Percentiles rank a stretch among this genome's conserved stretches.
Evolutionary conservation across 2,329 filamentous ascomycete genomes (phyloP).

Genomic region (Trichoderma endophyticum): DNA sequence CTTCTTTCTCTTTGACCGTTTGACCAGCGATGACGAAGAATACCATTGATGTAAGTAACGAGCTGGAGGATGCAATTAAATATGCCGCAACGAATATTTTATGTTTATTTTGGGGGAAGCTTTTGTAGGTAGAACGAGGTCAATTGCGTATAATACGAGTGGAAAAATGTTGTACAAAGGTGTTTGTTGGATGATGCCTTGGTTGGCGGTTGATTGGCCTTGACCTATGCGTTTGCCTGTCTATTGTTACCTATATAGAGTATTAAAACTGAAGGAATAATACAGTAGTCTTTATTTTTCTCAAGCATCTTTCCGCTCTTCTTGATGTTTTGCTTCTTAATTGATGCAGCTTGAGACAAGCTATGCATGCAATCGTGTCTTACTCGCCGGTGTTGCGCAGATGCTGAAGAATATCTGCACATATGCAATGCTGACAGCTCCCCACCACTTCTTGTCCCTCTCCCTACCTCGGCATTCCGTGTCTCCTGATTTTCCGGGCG

Average conservation of each 20-base stretch:
- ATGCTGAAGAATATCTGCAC: not conserved
- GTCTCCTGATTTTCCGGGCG: not conserved
- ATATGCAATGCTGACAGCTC: not conserved
- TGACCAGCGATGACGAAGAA: constrained; percentile 14
- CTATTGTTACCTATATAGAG: not conserved
- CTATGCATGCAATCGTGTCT: not conserved
- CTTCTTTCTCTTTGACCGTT: not conserved
- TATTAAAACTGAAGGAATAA: not conserved
- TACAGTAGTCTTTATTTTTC: not conserved
- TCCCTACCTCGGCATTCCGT: not conserved
- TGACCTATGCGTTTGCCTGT: not conserved
- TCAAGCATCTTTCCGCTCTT: not conserved
- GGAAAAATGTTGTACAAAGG: not conserved
- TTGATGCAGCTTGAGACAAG: not conserved
- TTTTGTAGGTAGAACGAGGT: constrained; percentile 7
- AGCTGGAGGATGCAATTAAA: constrained; percentile 1
- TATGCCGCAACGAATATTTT: constrained; percentile 12
- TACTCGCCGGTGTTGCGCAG: not conserved
- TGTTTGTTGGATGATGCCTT: not conserved
- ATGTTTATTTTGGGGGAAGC: not conserved
- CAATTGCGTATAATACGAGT: constrained; percentile 11
- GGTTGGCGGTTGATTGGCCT: not conserved
- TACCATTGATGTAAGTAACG: constrained; percentile 17
- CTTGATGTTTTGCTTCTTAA: not conserved
- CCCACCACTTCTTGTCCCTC: not conserved